Conservation (phyloP, 192 early-diverging fungal species). For the Pilobolus umbonatus region DNA sequence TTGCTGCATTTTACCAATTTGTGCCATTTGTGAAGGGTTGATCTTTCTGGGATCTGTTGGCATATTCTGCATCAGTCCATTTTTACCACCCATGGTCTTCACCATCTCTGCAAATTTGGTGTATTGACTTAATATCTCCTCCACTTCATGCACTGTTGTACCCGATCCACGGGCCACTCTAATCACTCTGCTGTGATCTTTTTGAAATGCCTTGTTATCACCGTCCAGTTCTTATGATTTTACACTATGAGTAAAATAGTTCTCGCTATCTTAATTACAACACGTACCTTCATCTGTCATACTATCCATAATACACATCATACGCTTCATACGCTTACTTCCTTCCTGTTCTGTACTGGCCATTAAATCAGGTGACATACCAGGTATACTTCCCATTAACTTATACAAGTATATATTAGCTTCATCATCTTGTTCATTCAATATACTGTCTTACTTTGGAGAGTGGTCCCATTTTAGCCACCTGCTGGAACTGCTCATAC, state of each 20-base stretch:
- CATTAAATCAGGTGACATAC: conserved; percentile 58
- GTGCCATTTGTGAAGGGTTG: conserved; percentile 51
- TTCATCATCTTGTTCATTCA: neutral
- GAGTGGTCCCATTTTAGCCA: conserved; percentile 87
- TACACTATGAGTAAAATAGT: neutral
- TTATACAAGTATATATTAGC: neutral
- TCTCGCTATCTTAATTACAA: neutral
- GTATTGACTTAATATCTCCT: conserved; percentile 76
- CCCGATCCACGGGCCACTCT: conserved; percentile 86
- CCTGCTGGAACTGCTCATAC: conserved; percentile 89
- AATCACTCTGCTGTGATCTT: conserved; percentile 63
- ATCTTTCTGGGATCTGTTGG: conserved; percentile 49
- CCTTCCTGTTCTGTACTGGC: conserved; percentile 58
- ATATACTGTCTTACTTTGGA: conserved; percentile 72
- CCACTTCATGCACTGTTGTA: conserved; percentile 74
- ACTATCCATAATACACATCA: conserved; percentile 92
- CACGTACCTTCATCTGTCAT: conserved; percentile 72
- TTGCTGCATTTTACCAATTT: conserved; percentile 65
- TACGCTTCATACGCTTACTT: conserved; percentile 54
- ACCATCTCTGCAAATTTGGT: conserved; percentile 80
- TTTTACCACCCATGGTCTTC: conserved; percentile 90
- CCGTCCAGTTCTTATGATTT: conserved; percentile 75
- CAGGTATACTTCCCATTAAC: conserved; percentile 75
- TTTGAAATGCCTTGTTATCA: conserved; percentile 78
- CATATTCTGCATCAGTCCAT: conserved; percentile 71